Evolutionary conservation across 1,284 basidiomycete species (phyloP).

Genomic region (Rhodotorula sp.): DNA sequence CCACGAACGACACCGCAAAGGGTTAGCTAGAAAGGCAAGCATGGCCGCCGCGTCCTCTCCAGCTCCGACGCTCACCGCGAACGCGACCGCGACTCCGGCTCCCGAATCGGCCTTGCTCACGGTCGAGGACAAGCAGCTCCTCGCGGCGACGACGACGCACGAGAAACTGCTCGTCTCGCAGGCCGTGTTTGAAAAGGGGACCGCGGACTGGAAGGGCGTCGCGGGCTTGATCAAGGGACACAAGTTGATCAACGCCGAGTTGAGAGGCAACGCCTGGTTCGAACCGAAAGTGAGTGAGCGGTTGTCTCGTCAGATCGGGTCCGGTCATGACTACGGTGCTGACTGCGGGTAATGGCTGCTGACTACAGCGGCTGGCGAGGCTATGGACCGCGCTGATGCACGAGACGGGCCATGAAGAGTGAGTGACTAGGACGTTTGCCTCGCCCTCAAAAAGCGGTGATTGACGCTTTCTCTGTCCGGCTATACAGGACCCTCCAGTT

Average conservation of each 20-base stretch:
- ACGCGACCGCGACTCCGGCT: not conserved
- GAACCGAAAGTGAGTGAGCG: conserved; percentile 12
- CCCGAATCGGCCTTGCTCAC: not conserved
- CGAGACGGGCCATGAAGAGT: conserved; percentile 6
- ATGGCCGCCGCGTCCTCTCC: not conserved
- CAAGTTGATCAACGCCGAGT: conserved; percentile 8
- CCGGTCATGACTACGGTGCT: not conserved
- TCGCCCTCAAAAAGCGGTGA: too few relatives aligned
- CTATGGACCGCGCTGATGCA: conserved; percentile 13
- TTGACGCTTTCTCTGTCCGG: not conserved
- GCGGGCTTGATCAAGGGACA: conserved; percentile 24
- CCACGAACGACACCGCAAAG: too few relatives aligned
- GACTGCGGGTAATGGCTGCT: not conserved
- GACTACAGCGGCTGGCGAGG: conserved; percentile 4
- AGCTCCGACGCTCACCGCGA: too few relatives aligned
- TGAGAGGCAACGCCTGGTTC: conserved; percentile 14
- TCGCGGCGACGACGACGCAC: conserved; percentile 25
- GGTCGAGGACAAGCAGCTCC: conserved; percentile 6
- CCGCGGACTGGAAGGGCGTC: conserved; percentile 55
- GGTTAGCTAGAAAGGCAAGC: not conserved
- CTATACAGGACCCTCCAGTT: conserved; percentile 3
- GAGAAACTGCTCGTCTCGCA: conserved; percentile 38
- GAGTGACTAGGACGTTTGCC: not conserved
- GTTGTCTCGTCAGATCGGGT: not conserved
- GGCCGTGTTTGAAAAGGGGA: conserved; percentile 59